phyloP scores from a whole-genome alignment of 2,329 filamentous ascomycete species.

The Venturia asperata region DNA sequence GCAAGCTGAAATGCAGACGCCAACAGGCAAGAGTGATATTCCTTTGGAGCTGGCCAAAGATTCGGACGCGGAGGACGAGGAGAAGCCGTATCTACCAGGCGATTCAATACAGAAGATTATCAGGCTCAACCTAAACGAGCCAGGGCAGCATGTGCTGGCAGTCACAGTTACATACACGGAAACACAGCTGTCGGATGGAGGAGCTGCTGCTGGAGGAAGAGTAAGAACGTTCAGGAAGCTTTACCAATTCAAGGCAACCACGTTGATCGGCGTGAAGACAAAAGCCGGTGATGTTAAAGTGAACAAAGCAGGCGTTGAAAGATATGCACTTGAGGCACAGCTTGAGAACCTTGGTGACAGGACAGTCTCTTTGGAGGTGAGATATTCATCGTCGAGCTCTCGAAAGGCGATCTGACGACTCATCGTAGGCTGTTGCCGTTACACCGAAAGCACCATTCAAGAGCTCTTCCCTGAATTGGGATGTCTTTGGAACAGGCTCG shows the following conservation, averaged over 20 bases:
- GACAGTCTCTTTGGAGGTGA: constrained; percentile 67
- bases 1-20: constrained; percentile 91
- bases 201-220: constrained; percentile 33
- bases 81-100: constrained; percentile 44
- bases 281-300: constrained; percentile 64
- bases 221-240: constrained; percentile 86
- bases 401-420: background rate
- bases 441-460: constrained; percentile 48
- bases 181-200: constrained; percentile 50
- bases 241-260: constrained; percentile 93
- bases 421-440: constrained; percentile 38
- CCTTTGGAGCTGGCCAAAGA: constrained; percentile 42
- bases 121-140: constrained; percentile 82
- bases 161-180: constrained; percentile 95
- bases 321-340: constrained; percentile 84
- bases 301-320: constrained; percentile 35
- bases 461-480: constrained; percentile 50
- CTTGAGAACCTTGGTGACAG: constrained; percentile 90
- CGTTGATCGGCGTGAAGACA: constrained; percentile 80
- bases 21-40: constrained; percentile 57
- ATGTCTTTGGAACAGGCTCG: constrained; percentile 28
- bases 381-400: constrained; percentile 18
- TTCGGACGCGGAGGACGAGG: constrained; percentile 37
- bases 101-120: constrained; percentile 74
- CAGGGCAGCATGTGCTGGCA: constrained; percentile 86